These are phyloP conservation scores for Lactifluus piperatus DNA, from an alignment of 768 basidiomycete genomes.

Conservation along the genomic window DNA sequence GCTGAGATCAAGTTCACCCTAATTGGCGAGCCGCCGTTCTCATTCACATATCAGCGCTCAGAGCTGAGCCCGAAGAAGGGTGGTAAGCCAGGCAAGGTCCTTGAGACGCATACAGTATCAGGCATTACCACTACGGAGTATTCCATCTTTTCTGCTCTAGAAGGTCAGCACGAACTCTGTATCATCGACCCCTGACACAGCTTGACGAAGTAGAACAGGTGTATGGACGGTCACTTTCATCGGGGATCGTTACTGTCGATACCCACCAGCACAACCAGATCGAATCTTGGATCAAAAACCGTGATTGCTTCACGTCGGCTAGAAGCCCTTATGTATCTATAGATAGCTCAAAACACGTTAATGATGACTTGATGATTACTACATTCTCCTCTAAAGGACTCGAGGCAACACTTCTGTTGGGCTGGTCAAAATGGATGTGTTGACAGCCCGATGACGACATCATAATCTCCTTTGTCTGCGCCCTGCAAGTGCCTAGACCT, in stretches of 20 bases:
- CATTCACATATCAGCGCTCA: constrained; percentile 88
- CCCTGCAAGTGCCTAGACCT: constrained; percentile 39
- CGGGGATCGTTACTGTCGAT: constrained; percentile 82
- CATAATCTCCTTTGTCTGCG: neutral
- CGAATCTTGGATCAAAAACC: constrained; percentile 30
- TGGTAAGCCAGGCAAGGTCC: constrained; percentile 62
- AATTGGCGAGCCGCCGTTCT: constrained; percentile 88
- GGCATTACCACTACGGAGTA: constrained; percentile 68
- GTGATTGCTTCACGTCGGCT: constrained; percentile 15
- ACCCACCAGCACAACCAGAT: constrained; percentile 65
- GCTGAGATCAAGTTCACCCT: constrained; percentile 90
- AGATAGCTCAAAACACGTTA: constrained; percentile 6
- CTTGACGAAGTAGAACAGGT: constrained; percentile 35
- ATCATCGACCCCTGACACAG: neutral
- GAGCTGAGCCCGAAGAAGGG: constrained; percentile 63
- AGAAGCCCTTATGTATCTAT: constrained; percentile 14
- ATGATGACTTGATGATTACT: constrained; percentile 13
- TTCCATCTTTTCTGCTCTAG: constrained; percentile 84
- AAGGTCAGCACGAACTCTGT: constrained; percentile 48
- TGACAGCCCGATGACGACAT: neutral
- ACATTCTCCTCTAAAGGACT: neutral
- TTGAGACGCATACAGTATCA: constrained; percentile 88
- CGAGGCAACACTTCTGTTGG: neutral
- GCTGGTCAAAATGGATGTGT: neutral
- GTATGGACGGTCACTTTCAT: constrained; percentile 93